Conservation (phyloP, 306 rosid species). For the Psophocarpus tetragonolobus region DNA sequence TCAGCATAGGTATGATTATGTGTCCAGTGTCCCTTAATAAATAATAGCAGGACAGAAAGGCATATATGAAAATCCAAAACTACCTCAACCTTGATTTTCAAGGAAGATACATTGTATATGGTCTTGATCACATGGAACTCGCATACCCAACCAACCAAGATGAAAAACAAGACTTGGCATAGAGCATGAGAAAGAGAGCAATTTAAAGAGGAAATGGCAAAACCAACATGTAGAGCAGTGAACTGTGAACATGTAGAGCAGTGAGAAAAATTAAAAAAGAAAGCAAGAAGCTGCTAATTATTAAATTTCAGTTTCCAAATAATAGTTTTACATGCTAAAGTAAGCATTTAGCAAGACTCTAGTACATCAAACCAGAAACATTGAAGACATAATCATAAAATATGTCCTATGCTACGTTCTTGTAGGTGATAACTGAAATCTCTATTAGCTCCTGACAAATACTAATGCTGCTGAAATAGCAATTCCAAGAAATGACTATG, state of each 20-base stretch:
- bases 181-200: background rate
- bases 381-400: background rate
- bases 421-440: background rate
- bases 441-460: background rate
- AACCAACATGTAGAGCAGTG: background rate
- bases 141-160: constrained; percentile 15
- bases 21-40: constrained; percentile 4
- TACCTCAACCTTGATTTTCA: constrained; percentile 17
- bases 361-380: background rate
- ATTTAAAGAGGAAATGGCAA: constrained; percentile 11
- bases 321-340: background rate
- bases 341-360: constrained; percentile 21
- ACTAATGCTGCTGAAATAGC: constrained; percentile 1
- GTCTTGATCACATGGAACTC: background rate
- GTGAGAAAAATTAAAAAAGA: background rate
- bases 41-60: background rate
- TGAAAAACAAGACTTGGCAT: background rate
- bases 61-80: background rate
- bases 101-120: background rate
- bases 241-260: background rate
- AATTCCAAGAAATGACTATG: constrained; percentile 7
- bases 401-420: background rate
- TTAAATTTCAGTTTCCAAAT: background rate
- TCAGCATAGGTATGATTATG: constrained; percentile 14
- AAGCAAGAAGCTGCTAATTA: background rate